phyloP scores from a whole-genome alignment of 306 rosid species.

The Cucumis cinereus region DNA sequence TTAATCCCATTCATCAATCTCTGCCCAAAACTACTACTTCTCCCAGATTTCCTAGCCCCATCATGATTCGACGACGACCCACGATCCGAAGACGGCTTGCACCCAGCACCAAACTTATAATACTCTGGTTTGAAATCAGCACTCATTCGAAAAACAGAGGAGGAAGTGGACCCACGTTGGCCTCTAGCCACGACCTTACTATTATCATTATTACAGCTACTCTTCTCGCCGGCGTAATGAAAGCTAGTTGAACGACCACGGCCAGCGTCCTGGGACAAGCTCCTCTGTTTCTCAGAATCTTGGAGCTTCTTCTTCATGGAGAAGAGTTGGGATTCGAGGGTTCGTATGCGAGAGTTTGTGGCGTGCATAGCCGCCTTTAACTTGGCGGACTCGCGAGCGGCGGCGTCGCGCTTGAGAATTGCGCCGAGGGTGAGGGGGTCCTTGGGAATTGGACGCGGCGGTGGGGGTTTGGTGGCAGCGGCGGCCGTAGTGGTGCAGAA shows the following conservation, averaged over 20 bases:
- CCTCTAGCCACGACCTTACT: slow-evolving; percentile 22
- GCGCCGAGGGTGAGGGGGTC: slow-evolving; percentile 34
- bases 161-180: slow-evolving; percentile 42
- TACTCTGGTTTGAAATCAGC: not conserved
- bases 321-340: slow-evolving; percentile 47
- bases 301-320: slow-evolving; percentile 43
- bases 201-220: not conserved
- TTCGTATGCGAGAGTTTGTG: slow-evolving; percentile 43
- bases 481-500: slow-evolving; percentile 9
- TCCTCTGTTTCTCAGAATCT: slow-evolving; percentile 9
- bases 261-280: not conserved
- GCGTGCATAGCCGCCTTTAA: slow-evolving; percentile 55
- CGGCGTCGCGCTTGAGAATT: slow-evolving; percentile 39
- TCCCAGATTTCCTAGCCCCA: slow-evolving; percentile 12
- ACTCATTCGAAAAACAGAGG: slow-evolving; percentile 25
- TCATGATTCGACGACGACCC: not conserved
- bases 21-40: slow-evolving; percentile 24
- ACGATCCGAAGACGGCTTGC: not conserved
- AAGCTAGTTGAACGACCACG: slow-evolving; percentile 47
- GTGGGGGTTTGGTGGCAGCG: not conserved
- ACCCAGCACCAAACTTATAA: not conserved
- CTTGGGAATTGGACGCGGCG: not conserved
- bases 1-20: slow-evolving; percentile 37
- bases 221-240: slow-evolving; percentile 20
- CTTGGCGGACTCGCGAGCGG: slow-evolving; percentile 30